These are phyloP conservation scores for Cystofilobasidium ferigula DNA, from an alignment of 768 basidiomycete genomes.

Conservation along the genomic window DNA sequence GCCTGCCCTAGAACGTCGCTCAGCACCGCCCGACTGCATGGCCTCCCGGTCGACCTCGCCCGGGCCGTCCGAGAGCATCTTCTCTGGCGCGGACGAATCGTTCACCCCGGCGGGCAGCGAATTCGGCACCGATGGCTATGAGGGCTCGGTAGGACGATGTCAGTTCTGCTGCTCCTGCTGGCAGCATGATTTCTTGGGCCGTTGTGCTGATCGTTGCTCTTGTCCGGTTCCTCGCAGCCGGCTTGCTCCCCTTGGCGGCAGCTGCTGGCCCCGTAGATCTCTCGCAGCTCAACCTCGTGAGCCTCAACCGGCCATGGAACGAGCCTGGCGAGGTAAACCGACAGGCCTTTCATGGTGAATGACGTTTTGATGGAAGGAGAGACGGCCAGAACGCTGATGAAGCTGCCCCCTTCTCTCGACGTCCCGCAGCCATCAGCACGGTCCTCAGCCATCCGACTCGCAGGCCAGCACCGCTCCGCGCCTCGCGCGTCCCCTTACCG, in stretches of 20 bases:
- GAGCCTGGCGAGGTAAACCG: neutral
- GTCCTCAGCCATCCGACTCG: constrained; percentile 84
- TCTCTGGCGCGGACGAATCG: constrained; percentile 14
- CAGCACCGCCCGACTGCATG: constrained; percentile 10
- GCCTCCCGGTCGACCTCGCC: constrained; percentile 22
- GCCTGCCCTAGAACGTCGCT: neutral
- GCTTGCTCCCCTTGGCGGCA: constrained; percentile 3
- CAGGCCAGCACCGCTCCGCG: constrained; percentile 72
- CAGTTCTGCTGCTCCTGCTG: neutral
- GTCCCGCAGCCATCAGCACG: constrained; percentile 68
- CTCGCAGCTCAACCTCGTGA: constrained; percentile 25
- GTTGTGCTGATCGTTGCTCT: neutral
- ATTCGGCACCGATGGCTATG: neutral
- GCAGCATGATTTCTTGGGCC: neutral
- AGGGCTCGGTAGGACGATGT: constrained; percentile 7
- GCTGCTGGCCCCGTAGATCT: constrained; percentile 17
- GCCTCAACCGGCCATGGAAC: constrained; percentile 21
- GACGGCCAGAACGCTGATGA: too few species aligned
- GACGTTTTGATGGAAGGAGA: too few species aligned
- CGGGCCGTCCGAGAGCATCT: constrained; percentile 20
- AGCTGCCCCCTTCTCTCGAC: neutral
- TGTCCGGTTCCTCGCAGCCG: neutral
- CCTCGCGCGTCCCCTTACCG: constrained; percentile 57
- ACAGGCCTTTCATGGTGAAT: constrained; percentile 21
- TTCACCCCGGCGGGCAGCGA: constrained; percentile 22